Evolutionary conservation across 257 asterid species (phyloP).

Genomic region (Solanum tarijense): DNA sequence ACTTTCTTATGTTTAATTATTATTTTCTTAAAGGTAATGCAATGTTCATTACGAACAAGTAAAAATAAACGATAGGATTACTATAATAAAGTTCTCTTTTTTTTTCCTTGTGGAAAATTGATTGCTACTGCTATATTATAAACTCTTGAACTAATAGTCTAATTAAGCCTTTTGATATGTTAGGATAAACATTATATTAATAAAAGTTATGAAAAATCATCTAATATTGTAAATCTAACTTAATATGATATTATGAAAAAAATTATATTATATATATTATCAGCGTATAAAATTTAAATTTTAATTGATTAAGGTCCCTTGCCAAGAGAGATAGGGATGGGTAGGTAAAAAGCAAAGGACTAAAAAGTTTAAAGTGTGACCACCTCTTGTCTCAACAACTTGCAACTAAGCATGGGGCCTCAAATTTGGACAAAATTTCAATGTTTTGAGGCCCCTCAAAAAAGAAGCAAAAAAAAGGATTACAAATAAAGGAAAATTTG

Average conservation of each 20-base stretch:
- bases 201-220: background rate
- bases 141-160: background rate
- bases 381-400: background rate
- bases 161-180: background rate
- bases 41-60: background rate
- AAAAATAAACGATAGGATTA: background rate
- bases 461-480: background rate
- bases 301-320: background rate
- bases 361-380: background rate
- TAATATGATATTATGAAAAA: background rate
- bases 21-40: too few species aligned
- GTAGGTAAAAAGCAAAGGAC: background rate
- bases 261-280: background rate
- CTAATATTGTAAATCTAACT: background rate
- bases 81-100: background rate
- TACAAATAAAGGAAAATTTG: background rate
- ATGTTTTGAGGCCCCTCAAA: background rate
- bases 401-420: background rate
- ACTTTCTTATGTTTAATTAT: background rate
- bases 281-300: background rate
- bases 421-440: background rate
- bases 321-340: background rate
- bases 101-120: background rate
- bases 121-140: background rate
- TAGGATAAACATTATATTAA: background rate